Evolutionary conservation across 2,329 filamentous ascomycete species (phyloP).

Genomic region (Leptographium galeiforme): DNA sequence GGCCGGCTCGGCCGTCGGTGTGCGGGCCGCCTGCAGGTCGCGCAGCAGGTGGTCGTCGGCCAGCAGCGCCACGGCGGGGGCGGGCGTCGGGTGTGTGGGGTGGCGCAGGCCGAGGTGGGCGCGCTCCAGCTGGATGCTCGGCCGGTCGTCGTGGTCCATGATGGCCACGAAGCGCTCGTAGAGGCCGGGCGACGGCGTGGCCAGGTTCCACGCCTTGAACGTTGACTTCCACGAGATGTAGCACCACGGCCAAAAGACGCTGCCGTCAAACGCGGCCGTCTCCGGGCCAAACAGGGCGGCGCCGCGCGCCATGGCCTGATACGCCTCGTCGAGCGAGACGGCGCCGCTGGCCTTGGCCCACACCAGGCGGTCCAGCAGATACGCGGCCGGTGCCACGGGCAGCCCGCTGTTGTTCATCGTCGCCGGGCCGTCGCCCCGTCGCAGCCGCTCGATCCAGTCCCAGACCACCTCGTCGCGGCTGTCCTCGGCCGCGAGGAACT

Average conservation of each 20-base stretch:
- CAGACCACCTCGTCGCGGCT: conserved; percentile 36
- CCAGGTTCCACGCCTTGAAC: conserved; percentile 31
- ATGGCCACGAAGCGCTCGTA: conserved; percentile 40
- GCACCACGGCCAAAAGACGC: conserved; percentile 31
- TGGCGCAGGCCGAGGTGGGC: conserved; percentile 44
- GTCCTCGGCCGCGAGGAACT: conserved; percentile 42
- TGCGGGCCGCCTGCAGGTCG: conserved; percentile 7
- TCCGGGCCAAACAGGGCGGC: conserved; percentile 26
- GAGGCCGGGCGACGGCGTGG: conserved; percentile 29
- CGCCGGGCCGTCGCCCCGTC: conserved; percentile 14
- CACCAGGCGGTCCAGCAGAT: conserved; percentile 26
- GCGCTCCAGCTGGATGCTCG: conserved; percentile 27
- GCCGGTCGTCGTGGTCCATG: conserved; percentile 23
- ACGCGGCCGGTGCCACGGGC: conserved; percentile 9
- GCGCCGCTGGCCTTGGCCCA: conserved; percentile 20
- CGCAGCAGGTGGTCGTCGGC: conserved; percentile 10
- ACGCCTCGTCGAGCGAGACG: conserved; percentile 35
- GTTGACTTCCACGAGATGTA: conserved; percentile 38
- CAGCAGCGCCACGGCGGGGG: conserved; percentile 34
- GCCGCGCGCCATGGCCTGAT: conserved; percentile 32
- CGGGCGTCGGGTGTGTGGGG: conserved; percentile 34
- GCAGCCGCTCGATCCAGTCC: conserved; percentile 35
- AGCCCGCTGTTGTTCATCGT: background rate
- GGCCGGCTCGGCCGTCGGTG: conserved; percentile 6
- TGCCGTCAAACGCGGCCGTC: conserved; percentile 20